phyloP scores from a whole-genome alignment of 192 early-diverging fungal genomes.

The Glomus cerebriforme region DNA sequence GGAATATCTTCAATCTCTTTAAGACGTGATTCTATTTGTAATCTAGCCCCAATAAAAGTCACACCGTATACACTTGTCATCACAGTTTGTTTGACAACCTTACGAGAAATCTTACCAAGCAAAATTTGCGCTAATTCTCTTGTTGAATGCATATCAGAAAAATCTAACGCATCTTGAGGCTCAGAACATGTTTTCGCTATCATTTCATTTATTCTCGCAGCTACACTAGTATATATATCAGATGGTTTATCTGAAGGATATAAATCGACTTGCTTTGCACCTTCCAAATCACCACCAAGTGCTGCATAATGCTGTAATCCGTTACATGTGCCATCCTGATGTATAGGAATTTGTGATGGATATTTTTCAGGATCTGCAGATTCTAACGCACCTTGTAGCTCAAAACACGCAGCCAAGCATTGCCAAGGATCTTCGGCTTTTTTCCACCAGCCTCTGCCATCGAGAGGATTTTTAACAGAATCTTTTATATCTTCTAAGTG shows the following conservation, averaged over 20 bases:
- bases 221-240: constrained; percentile 92
- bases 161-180: no score
- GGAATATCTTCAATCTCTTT: constrained; percentile 76
- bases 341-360: constrained; percentile 78
- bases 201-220: constrained; percentile 66
- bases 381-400: constrained; percentile 72
- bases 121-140: constrained; percentile 61
- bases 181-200: constrained; percentile 51
- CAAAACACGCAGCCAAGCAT: constrained; percentile 86
- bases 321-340: constrained; percentile 98
- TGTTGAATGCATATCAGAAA: no score
- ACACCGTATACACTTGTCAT: constrained; percentile 99
- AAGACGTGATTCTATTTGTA: constrained; percentile 83
- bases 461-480: constrained; percentile 79
- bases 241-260: constrained; percentile 79
- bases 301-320: constrained; percentile 99
- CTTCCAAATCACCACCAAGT: constrained; percentile 85
- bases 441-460: constrained; percentile 85
- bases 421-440: constrained; percentile 92
- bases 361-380: constrained; percentile 73
- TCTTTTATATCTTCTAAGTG: constrained; percentile 81
- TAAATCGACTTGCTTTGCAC: constrained; percentile 90
- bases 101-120: constrained; percentile 75
- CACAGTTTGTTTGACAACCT: constrained; percentile 98
- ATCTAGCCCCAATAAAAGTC: constrained; percentile 89